Conservation (phyloP, 768 basidiomycete species). For the Tylopilus balloui region DNA sequence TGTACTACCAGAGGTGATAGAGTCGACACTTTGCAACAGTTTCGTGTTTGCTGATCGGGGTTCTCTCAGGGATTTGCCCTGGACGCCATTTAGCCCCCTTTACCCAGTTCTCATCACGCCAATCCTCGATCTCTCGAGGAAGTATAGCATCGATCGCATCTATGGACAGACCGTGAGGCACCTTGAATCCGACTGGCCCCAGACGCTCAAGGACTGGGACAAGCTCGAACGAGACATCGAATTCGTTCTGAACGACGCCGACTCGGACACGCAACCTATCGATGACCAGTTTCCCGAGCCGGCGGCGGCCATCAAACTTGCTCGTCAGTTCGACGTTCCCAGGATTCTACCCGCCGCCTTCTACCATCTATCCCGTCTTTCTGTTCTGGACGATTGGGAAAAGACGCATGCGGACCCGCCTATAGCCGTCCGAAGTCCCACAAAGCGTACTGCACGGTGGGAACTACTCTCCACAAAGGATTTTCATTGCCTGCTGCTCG, state of each 20-base stretch:
- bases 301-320: conserved; percentile 37
- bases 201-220: conserved; percentile 13
- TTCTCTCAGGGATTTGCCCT: conserved; percentile 1
- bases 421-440: not conserved
- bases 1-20: conserved; percentile 12
- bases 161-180: not conserved
- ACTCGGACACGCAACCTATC: not conserved
- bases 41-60: too few relatives aligned
- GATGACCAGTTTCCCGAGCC: conserved; percentile 20
- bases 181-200: conserved; percentile 12
- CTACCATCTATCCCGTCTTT: conserved; percentile 40
- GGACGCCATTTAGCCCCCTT: conserved; percentile 1
- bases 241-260: not conserved
- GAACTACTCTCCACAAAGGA: conserved; percentile 16
- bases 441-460: conserved; percentile 25
- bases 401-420: not conserved
- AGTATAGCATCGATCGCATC: conserved; percentile 11
- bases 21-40: too few relatives aligned
- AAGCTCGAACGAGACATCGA: not conserved
- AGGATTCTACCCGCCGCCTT: conserved; percentile 45
- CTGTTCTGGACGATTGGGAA: conserved; percentile 18
- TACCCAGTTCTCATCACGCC: conserved; percentile 1
- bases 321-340: conserved; percentile 37
- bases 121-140: conserved; percentile 8
- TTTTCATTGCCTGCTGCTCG: conserved; percentile 14